These are phyloP conservation scores for Wickerhamomyces silvicola DNA, from an alignment of 805 yeast species.

Conservation along the genomic window DNA sequence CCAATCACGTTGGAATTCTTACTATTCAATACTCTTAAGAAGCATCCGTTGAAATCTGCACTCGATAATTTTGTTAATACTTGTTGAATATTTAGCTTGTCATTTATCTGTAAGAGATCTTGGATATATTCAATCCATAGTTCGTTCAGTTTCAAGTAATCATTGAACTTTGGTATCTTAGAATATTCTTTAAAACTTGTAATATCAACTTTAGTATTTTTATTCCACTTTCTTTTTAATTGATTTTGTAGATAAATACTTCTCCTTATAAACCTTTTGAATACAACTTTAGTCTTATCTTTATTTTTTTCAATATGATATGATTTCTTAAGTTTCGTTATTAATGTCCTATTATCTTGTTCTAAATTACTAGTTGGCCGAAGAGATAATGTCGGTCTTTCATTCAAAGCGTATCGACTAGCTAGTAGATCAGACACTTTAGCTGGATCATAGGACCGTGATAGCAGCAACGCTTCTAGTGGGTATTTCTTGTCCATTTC, in stretches of 20 bases:
- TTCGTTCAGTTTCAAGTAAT: slow-evolving; percentile 47
- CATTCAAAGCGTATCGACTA: slow-evolving; percentile 25
- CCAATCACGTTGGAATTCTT: slow-evolving; percentile 54
- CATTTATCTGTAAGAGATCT: slow-evolving; percentile 41
- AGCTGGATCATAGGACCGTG: slow-evolving; percentile 13
- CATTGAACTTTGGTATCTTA: slow-evolving; percentile 36
- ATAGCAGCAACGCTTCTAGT: slow-evolving; percentile 14
- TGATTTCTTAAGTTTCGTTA: slow-evolving; percentile 11
- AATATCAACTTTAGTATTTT: slow-evolving; percentile 7
- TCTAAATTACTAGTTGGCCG: slow-evolving; percentile 29
- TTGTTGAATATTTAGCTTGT: slow-evolving; percentile 19
- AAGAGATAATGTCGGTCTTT: slow-evolving; percentile 24
- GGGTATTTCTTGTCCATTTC: slow-evolving; percentile 22
- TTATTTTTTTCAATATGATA: slow-evolving; percentile 19
- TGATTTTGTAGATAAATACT: slow-evolving; percentile 18
- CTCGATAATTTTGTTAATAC: slow-evolving; percentile 55
- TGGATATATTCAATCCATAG: slow-evolving; percentile 71
- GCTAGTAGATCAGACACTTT: slow-evolving; percentile 27
- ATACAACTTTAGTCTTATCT: slow-evolving; percentile 25
- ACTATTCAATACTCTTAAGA: slow-evolving; percentile 51
- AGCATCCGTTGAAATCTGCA: slow-evolving; percentile 81
- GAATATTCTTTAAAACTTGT: slow-evolving; percentile 17
- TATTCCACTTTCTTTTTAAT: slow-evolving; percentile 22
- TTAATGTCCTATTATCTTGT: slow-evolving; percentile 15
- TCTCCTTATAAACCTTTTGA: slow-evolving; percentile 21